These are phyloP conservation scores for Ganoderma sp. DNA, from an alignment of 1,284 basidiomycete genomes.

Conservation along the genomic window DNA sequence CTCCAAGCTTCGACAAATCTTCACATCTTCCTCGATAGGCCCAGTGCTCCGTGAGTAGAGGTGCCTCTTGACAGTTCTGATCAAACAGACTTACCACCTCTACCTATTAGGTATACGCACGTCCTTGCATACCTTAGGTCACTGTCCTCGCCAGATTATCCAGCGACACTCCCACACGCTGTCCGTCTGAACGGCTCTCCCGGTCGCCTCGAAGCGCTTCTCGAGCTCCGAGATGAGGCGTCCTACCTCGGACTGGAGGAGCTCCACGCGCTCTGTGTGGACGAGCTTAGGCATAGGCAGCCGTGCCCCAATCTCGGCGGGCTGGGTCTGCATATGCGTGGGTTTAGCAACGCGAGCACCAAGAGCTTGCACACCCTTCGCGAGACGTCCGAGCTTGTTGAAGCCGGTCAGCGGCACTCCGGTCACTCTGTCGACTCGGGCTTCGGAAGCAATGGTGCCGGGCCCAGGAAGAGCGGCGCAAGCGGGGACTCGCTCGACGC, in stretches of 20 bases:
- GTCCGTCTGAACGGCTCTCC: constrained; percentile 56
- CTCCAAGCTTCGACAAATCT: constrained; percentile 54
- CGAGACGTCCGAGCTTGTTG: constrained; percentile 34
- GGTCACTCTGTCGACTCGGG: constrained; percentile 34
- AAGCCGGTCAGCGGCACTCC: constrained; percentile 23
- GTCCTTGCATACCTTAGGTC: constrained; percentile 74
- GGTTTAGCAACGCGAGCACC: constrained; percentile 38
- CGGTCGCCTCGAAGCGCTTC: constrained; percentile 62
- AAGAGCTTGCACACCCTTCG: constrained; percentile 42
- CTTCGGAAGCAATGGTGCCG: constrained; percentile 30
- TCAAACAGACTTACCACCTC: constrained; percentile 17
- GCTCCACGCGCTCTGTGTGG: constrained; percentile 64
- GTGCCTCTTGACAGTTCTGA: not conserved
- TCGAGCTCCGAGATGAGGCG: constrained; percentile 78
- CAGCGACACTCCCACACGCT: constrained; percentile 62
- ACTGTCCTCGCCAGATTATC: constrained; percentile 50
- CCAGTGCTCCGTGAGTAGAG: constrained; percentile 73
- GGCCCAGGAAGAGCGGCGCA: constrained; percentile 27
- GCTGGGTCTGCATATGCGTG: constrained; percentile 38
- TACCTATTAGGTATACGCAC: constrained; percentile 61
- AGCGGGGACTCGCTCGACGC: constrained; percentile 23
- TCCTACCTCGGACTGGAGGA: constrained; percentile 68
- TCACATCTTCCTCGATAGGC: constrained; percentile 81
- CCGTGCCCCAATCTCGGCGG: constrained; percentile 38
- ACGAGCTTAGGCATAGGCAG: constrained; percentile 60